These are phyloP conservation scores for Scheffersomyces quercinus DNA, from an alignment of 1,139 yeast genomes.

Conservation along the genomic window DNA sequence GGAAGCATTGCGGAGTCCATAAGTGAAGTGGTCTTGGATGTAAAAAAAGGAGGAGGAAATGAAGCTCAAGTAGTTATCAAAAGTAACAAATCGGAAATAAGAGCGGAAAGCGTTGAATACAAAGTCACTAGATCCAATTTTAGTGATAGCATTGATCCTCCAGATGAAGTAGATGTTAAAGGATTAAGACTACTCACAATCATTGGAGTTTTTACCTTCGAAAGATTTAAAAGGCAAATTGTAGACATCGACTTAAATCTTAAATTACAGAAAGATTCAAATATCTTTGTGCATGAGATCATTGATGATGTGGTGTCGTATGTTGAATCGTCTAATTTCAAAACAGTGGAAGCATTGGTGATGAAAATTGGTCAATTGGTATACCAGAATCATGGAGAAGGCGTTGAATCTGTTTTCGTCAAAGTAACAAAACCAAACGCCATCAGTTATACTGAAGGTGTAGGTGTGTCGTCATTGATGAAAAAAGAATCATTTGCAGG, in stretches of 20 bases:
- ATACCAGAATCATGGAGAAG: constrained; percentile 34
- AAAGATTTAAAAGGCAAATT: constrained; percentile 75
- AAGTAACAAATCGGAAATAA: constrained; percentile 55
- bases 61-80: constrained; percentile 46
- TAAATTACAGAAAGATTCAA: constrained; percentile 27
- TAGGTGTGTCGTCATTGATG: constrained; percentile 77
- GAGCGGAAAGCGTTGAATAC: constrained; percentile 53
- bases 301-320: constrained; percentile 52
- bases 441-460: constrained; percentile 81
- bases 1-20: constrained; percentile 60
- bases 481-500: constrained; percentile 33
- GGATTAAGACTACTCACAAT: constrained; percentile 66
- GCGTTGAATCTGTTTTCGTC: constrained; percentile 44
- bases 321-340: constrained; percentile 75
- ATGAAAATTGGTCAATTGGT: constrained; percentile 68
- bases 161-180: constrained; percentile 49
- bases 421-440: constrained; percentile 87
- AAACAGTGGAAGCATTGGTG: constrained; percentile 91
- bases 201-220: constrained; percentile 91
- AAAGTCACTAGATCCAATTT: constrained; percentile 28
- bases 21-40: constrained; percentile 48
- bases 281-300: constrained; percentile 34
- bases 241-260: constrained; percentile 61
- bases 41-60: constrained; percentile 52
- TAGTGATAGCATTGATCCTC: constrained; percentile 12